These are phyloP conservation scores for Neofusicoccum sp. DNA, from an alignment of 2,329 filamentous ascomycete species.

Conservation along the genomic window DNA sequence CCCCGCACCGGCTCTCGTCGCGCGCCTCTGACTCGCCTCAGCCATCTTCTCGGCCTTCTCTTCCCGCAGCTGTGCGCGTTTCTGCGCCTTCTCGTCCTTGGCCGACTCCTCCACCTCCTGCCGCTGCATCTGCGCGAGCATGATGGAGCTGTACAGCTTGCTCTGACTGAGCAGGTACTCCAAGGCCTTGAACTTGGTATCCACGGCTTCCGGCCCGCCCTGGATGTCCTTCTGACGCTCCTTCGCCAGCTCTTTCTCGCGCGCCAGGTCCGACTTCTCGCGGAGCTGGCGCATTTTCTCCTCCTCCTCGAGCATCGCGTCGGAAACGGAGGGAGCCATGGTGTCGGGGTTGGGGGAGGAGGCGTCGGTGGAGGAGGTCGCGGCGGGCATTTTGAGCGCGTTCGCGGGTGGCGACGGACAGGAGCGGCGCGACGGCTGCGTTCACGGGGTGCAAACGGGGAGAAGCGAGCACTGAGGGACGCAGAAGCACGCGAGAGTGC, in stretches of 20 bases:
- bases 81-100: constrained; percentile 46
- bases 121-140: constrained; percentile 53
- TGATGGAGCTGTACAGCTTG: constrained; percentile 53
- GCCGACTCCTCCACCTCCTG: constrained; percentile 49
- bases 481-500: neutral
- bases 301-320: constrained; percentile 41
- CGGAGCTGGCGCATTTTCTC: constrained; percentile 43
- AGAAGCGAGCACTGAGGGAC: neutral
- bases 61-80: constrained; percentile 39
- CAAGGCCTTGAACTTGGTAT: constrained; percentile 52
- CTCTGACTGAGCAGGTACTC: constrained; percentile 54
- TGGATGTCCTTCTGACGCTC: constrained; percentile 48
- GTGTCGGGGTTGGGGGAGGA: constrained; percentile 17
- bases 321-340: constrained; percentile 27
- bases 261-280: constrained; percentile 46
- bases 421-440: neutral
- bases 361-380: neutral
- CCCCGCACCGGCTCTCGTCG: constrained; percentile 39
- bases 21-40: constrained; percentile 45
- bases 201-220: constrained; percentile 45
- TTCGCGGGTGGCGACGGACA: neutral
- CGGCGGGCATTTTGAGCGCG: neutral
- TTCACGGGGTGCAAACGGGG: neutral
- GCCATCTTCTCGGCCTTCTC: constrained; percentile 48
- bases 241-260: constrained; percentile 43